Evolutionary conservation across 2,329 filamentous ascomycete species (phyloP).

Genomic region (Nemania sp.): DNA sequence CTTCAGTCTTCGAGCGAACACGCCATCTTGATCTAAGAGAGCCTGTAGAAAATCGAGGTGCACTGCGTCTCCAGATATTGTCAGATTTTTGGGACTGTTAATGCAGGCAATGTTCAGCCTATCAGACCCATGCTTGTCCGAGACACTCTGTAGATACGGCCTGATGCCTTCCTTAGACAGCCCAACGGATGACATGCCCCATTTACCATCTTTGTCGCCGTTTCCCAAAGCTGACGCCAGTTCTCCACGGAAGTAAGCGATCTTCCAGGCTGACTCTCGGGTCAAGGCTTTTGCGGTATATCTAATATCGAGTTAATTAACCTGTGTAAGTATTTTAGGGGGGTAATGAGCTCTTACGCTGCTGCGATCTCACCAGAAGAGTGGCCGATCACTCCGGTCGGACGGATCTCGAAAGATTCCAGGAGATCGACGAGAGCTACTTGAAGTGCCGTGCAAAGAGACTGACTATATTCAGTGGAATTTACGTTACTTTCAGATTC

Average conservation of each 20-base stretch:
- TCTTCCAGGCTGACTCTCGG: not conserved
- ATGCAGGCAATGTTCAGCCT: slow-evolving; percentile 36
- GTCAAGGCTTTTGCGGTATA: not conserved
- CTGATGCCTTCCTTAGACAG: too few species aligned
- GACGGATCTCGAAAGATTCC: not conserved
- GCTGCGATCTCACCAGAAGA: slow-evolving; percentile 9
- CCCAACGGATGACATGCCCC: too few species aligned
- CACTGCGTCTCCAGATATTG: slow-evolving; percentile 38
- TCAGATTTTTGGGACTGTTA: slow-evolving; percentile 39
- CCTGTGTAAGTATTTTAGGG: too few species aligned
- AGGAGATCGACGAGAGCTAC: not conserved
- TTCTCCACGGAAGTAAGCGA: slow-evolving; percentile 5
- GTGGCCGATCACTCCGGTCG: not conserved
- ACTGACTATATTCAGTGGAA: not conserved
- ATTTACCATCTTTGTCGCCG: too few species aligned
- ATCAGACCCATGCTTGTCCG: too few species aligned
- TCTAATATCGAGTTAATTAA: not conserved
- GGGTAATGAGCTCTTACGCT: not conserved
- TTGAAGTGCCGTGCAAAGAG: not conserved
- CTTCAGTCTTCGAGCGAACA: slow-evolving; percentile 36
- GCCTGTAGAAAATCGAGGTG: slow-evolving; percentile 27
- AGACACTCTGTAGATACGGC: too few species aligned
- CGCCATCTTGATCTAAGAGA: slow-evolving; percentile 24
- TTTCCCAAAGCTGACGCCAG: too few species aligned
- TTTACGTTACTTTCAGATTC: not conserved